Evolutionary conservation across 192 early-diverging fungal species (phyloP), one percentile per base, ranked within the genome.

Genomic region (Linnemannia hyalina): DNA sequence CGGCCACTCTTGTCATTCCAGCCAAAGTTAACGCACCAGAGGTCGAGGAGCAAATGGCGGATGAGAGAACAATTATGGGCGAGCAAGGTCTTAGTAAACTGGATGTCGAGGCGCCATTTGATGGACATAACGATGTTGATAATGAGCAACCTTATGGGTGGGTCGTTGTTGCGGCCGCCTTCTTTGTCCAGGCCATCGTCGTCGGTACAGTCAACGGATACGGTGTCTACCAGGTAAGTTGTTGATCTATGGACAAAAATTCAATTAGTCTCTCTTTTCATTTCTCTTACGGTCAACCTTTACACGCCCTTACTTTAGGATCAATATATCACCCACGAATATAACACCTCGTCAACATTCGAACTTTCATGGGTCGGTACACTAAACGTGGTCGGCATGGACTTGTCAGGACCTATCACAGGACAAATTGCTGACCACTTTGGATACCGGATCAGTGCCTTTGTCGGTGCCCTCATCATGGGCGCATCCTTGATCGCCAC

Each of bases 181-280:
- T 82, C 49, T 88, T 90, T 60, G 90, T 92, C 57, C 82, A 91
- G 36, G 89, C 89, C 69, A 85, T 91, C 36, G 88, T 91, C 11
- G 88, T 93, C 76, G 92, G 92, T 36, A 89, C 87, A 18, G 87
- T 89, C 87, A 91, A 93, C 76, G 89, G 88, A 75, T 93, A 90
- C 73, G 92, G 92, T 46, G 78, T 85, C 2, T 93, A 91, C 82
- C 82, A 91, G 73, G 90, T 89, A 65, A 20, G 23, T 57, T 41
- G 13, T 41, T 6, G 10, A 22, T 44, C 5, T 49, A 5, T 16
- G 42, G 7, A 26, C 10, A 75, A 4, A 46, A 32, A 6, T 6
- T 46, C 2, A 2, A 40, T 26, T 77, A 26, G 13, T 29, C 22
- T 35, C 22, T 35, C 4, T 4, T 68, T 71, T 71, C 52, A 36